A percentile compares a stretch with the other conserved stretches of the same genome.
phyloP scores from a whole-genome alignment of 768 basidiomycete species.

The Amanita phalloides region DNA sequence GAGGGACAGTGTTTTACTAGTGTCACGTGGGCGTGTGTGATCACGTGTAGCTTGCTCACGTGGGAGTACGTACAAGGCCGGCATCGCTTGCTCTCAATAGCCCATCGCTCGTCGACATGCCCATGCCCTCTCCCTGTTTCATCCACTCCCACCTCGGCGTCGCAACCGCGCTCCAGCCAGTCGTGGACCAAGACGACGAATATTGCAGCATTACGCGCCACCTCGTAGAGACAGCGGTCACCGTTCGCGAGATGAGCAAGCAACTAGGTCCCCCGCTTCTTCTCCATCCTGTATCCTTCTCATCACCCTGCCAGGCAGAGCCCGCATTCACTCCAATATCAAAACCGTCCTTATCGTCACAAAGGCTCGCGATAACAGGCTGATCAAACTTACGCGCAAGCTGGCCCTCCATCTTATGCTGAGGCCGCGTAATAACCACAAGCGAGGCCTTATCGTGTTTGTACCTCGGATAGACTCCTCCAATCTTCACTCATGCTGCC shows the following conservation, averaged over 20 bases:
- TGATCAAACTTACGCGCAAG: conserved; percentile 91
- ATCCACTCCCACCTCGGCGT: conserved; percentile 74
- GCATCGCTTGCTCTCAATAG: neutral
- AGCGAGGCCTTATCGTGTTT: conserved; percentile 82
- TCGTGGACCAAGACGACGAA: conserved; percentile 31
- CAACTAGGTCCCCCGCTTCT: conserved; percentile 64
- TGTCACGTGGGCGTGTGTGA: neutral
- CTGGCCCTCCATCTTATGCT: conserved; percentile 94
- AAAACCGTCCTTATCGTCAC: conserved; percentile 93
- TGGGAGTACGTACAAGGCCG: neutral
- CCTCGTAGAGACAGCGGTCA: conserved; percentile 92
- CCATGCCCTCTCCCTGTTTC: conserved; percentile 75
- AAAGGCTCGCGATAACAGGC: conserved; percentile 92
- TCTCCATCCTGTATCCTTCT: conserved; percentile 6
- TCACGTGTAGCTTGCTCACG: too few species aligned
- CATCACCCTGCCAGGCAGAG: conserved; percentile 53
- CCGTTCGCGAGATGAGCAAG: conserved; percentile 98
- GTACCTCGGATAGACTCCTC: conserved; percentile 9
- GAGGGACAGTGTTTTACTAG: conserved; percentile 61
- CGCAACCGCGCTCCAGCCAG: conserved; percentile 34
- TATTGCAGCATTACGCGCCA: conserved; percentile 80
- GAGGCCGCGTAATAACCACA: conserved; percentile 52
- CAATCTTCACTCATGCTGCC: conserved; percentile 9
- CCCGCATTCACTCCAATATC: conserved; percentile 83
- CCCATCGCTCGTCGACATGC: neutral